These are phyloP conservation scores for Pluteus cervinus DNA, from an alignment of 768 basidiomycete species.

Conservation along the genomic window DNA sequence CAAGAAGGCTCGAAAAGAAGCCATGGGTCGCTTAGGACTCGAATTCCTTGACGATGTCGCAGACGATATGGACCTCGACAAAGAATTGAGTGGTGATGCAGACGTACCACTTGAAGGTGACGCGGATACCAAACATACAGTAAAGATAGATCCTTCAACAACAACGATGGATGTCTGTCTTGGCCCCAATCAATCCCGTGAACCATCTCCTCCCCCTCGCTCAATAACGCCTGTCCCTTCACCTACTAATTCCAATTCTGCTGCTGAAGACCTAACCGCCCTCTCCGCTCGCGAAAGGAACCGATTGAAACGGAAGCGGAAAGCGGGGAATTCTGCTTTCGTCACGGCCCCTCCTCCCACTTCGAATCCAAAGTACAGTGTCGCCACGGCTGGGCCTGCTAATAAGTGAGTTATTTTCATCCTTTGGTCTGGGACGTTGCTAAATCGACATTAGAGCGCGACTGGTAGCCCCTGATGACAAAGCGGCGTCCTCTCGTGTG, in stretches of 20 bases:
- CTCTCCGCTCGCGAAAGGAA: conserved; percentile 92
- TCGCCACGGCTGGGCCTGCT: conserved; percentile 49
- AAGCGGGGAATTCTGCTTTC: conserved; percentile 77
- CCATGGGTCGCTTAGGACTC: conserved; percentile 82
- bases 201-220: conserved; percentile 34
- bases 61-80: conserved; percentile 82
- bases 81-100: conserved; percentile 63
- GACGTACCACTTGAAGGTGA: conserved; percentile 42
- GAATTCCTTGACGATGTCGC: conserved; percentile 78
- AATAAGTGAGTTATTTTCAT: conserved; percentile 41
- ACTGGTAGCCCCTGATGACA: conserved; percentile 61
- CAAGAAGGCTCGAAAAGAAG: conserved; percentile 81
- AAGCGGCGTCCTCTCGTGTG: conserved; percentile 45
- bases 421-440: conserved; percentile 3
- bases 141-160: conserved; percentile 25
- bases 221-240: conserved; percentile 44
- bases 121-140: conserved; percentile 27
- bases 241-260: conserved; percentile 39
- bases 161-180: conserved; percentile 36
- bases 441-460: conserved; percentile 48
- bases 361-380: conserved; percentile 54
- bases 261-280: conserved; percentile 38
- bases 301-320: conserved; percentile 91
- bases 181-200: conserved; percentile 28
- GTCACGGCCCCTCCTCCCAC: conserved; percentile 65